phyloP scores from a whole-genome alignment of 176 grass and related monocot genomes.

The Puya raimondii region DNA sequence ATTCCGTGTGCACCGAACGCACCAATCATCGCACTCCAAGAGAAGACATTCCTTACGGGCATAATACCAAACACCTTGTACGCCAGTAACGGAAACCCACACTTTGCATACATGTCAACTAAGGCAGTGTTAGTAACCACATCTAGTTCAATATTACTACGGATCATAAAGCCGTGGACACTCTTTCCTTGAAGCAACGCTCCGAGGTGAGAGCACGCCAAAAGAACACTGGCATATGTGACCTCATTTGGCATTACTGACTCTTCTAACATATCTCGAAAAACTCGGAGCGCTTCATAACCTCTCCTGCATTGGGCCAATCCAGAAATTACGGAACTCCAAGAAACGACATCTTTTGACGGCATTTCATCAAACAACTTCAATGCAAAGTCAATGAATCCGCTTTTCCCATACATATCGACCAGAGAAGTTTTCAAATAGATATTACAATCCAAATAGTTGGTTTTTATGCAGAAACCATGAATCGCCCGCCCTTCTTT shows the following conservation, averaged over 20 bases:
- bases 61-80: slow-evolving; percentile 1
- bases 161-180: slow-evolving; percentile 10
- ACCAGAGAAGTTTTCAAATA: slow-evolving; percentile 15
- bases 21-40: slow-evolving; percentile 21
- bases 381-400: background rate
- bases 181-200: slow-evolving; percentile 17
- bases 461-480: slow-evolving; percentile 8
- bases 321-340: slow-evolving; percentile 12
- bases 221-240: slow-evolving; percentile 11
- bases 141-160: slow-evolving; percentile 13
- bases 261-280: slow-evolving; percentile 5
- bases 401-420: slow-evolving; percentile 18
- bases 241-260: slow-evolving; percentile 4
- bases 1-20: slow-evolving; percentile 18
- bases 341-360: slow-evolving; percentile 8
- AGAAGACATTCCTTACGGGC: slow-evolving; percentile 11
- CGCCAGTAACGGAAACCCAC: slow-evolving; percentile 3
- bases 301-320: slow-evolving; percentile 12
- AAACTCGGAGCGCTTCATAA: slow-evolving; percentile 1
- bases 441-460: slow-evolving; percentile 3
- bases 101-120: slow-evolving; percentile 20
- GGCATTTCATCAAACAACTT: slow-evolving; percentile 23
- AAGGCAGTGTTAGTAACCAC: slow-evolving; percentile 15
- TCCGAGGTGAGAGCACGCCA: slow-evolving; percentile 11
- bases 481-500: slow-evolving; percentile 7